phyloP scores from a whole-genome alignment of 2,329 filamentous ascomycete species.

The Xylariales sp. region DNA sequence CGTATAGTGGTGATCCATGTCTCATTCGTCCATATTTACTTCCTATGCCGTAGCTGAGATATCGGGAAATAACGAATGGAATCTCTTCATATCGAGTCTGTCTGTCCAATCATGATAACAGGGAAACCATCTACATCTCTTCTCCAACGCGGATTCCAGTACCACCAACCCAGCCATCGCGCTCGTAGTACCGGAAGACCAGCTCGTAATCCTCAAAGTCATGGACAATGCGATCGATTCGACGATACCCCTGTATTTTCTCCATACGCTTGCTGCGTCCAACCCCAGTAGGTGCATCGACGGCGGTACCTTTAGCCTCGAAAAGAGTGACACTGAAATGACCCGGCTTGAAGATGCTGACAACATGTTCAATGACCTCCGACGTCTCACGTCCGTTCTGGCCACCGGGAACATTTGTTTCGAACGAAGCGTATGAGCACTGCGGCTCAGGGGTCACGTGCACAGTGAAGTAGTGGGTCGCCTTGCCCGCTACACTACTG shows the following conservation, averaged over 20 bases:
- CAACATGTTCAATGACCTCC: conserved; percentile 89
- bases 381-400: conserved; percentile 84
- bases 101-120: background rate
- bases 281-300: conserved; percentile 29
- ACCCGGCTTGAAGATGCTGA: conserved; percentile 94
- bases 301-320: conserved; percentile 66
- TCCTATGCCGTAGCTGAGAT: too few species aligned
- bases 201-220: conserved; percentile 97
- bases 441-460: conserved; percentile 96
- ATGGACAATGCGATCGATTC: conserved; percentile 92
- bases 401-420: conserved; percentile 91
- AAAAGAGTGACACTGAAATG: conserved; percentile 96
- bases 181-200: conserved; percentile 94
- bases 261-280: conserved; percentile 58
- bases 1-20: too few species aligned
- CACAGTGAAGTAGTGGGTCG: conserved; percentile 92
- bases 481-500: conserved; percentile 38
- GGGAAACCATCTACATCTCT: conserved; percentile 30
- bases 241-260: conserved; percentile 75
- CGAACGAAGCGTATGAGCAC: conserved; percentile 96
- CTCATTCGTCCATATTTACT: too few species aligned
- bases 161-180: conserved; percentile 66
- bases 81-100: background rate
- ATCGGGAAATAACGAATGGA: too few species aligned
- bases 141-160: conserved; percentile 52